phyloP scores from a whole-genome alignment of 768 basidiomycete genomes.

The Kwoniella sp. region DNA sequence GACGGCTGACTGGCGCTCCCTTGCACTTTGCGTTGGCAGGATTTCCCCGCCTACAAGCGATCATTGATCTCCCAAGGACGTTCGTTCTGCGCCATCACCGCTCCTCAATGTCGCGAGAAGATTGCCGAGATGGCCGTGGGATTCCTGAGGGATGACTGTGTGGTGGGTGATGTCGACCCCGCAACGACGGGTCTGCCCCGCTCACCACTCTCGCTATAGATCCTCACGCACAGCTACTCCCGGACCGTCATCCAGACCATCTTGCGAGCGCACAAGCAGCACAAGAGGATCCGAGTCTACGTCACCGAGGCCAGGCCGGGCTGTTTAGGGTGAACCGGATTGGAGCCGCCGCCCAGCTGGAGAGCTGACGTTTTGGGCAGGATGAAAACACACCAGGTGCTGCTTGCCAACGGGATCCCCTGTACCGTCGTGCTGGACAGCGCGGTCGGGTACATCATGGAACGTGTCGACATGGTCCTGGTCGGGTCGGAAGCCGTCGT shows the following conservation, averaged over 20 bases:
- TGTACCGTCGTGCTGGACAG: constrained; percentile 93
- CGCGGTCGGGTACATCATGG: constrained; percentile 95
- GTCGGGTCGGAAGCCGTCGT: constrained; percentile 98
- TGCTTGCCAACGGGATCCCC: constrained; percentile 85
- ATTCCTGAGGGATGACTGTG: constrained; percentile 86
- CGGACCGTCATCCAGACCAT: constrained; percentile 91
- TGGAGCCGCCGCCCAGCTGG: not conserved
- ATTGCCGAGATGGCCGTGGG: constrained; percentile 83
- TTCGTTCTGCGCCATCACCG: constrained; percentile 65
- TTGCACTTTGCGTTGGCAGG: constrained; percentile 56
- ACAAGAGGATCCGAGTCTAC: constrained; percentile 92
- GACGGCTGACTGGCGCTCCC: too few relatives aligned
- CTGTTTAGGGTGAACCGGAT: constrained; percentile 66
- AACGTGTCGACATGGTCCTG: constrained; percentile 87
- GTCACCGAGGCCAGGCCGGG: constrained; percentile 92
- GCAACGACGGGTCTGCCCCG: not conserved
- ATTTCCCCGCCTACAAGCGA: constrained; percentile 74
- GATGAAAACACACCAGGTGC: constrained; percentile 80
- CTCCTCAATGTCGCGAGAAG: constrained; percentile 77
- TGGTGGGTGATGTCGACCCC: constrained; percentile 52
- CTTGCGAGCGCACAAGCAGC: constrained; percentile 73
- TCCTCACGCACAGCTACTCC: constrained; percentile 94
- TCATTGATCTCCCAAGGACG: constrained; percentile 77
- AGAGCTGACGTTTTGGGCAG: constrained; percentile 59
- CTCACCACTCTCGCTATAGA: constrained; percentile 55